Conservation (phyloP, 2,329 filamentous ascomycete species). For the Sclerotinia nivalis region DNA sequence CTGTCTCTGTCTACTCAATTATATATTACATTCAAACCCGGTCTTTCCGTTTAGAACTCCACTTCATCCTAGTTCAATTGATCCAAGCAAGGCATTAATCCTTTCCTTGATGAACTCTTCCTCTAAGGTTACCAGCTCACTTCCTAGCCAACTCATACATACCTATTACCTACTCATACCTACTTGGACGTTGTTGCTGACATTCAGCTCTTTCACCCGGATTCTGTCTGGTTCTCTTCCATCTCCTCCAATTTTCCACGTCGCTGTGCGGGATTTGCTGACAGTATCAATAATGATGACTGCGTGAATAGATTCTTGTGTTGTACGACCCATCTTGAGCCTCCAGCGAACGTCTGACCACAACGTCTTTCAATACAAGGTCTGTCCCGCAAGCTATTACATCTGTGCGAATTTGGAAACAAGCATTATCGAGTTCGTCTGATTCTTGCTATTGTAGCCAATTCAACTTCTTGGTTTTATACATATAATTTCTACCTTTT, state of each 20-base stretch:
- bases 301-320: slow-evolving; percentile 19
- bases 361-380: neutral
- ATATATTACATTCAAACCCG: neutral
- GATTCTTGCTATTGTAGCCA: neutral
- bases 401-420: slow-evolving; percentile 10
- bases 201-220: slow-evolving; percentile 15
- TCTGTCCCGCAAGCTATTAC: neutral
- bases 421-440: neutral
- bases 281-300: slow-evolving; percentile 26
- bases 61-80: slow-evolving; percentile 5
- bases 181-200: slow-evolving; percentile 10
- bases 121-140: neutral
- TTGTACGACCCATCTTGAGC: slow-evolving; percentile 27
- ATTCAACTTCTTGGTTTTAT: slow-evolving; percentile 11
- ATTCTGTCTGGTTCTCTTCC: neutral
- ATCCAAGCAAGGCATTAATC: neutral
- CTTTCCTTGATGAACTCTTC: neutral
- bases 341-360: slow-evolving; percentile 21
- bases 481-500: neutral
- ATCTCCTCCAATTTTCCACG: slow-evolving; percentile 2
- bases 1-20: too few relatives aligned
- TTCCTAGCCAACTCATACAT: slow-evolving; percentile 18
- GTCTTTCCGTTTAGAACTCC: slow-evolving; percentile 14
- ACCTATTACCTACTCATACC: neutral
- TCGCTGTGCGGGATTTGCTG: slow-evolving; percentile 22